Conservation (phyloP, 1,284 basidiomycete genomes). For the Schizophyllum commune region DNA sequence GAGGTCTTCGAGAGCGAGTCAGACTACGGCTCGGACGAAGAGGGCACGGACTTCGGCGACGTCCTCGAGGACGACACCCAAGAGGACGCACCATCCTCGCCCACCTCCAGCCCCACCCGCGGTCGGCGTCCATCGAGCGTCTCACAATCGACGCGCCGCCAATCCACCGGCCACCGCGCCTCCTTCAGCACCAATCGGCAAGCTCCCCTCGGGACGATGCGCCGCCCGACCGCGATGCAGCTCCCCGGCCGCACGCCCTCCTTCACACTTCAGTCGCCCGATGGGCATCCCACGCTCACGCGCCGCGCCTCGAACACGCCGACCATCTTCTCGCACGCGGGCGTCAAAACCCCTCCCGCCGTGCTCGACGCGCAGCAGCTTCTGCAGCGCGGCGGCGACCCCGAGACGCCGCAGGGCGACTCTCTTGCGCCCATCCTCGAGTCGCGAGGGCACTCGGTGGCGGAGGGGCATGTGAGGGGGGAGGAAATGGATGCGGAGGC, state of each 20-base stretch:
- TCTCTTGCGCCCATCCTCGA: conserved; percentile 48
- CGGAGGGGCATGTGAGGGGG: conserved; percentile 2
- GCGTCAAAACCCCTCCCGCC: conserved; percentile 65
- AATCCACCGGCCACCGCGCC: conserved; percentile 16
- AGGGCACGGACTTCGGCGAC: conserved; percentile 24
- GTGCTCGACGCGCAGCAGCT: conserved; percentile 62
- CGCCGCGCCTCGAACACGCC: conserved; percentile 55
- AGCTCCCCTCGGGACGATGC: conserved; percentile 18
- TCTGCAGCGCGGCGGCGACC: conserved; percentile 30
- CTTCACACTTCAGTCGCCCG: conserved; percentile 16
- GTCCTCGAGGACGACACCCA: conserved; percentile 12
- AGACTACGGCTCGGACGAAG: conserved; percentile 33
- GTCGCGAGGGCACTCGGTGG: conserved; percentile 24
- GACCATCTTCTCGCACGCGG: conserved; percentile 74
- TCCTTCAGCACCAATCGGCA: conserved; percentile 7
- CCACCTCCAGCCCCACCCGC: not conserved
- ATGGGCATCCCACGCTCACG: conserved; percentile 25
- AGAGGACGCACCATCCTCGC: conserved; percentile 1
- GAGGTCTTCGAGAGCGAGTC: conserved; percentile 59
- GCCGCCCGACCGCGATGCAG: conserved; percentile 23
- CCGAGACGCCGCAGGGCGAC: conserved; percentile 28
- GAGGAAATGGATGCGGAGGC: conserved; percentile 28
- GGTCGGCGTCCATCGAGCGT: not conserved
- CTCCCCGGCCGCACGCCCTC: conserved; percentile 21
- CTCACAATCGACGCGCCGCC: conserved; percentile 8